Base-by-base conservation (phyloP, 108 stramenopile species). In the Cyclotella sp. region DNA sequence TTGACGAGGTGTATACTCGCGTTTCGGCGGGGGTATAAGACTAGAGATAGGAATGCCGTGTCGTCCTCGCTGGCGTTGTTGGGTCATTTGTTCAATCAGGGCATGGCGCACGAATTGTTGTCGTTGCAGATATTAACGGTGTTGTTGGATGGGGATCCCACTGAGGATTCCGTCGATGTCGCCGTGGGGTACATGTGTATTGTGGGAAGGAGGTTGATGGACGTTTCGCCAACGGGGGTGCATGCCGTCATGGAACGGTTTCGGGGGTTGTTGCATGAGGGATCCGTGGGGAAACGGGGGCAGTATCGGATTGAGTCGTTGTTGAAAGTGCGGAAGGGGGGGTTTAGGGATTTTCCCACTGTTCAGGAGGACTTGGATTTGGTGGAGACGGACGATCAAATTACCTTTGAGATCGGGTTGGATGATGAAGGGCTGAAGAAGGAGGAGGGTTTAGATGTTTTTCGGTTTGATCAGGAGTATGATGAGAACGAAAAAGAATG, bases 311-410 rank as follows among this genome's bases (percentile, higher is more conserved):
- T 99, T 61, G 98, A 99, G 74, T 70, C 86, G 10, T 75, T 99
- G 46, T 83, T 99, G 54, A 91, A 91, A 39, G 76, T 91, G 55
- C 88, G 93, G 47, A 96, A 96, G 76, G 82, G 79, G 28, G 92
- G 89, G 0, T 99, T 99, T 68, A 68, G 68, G 29, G 96, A 97
- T 40, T 94, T 86, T 80, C 93, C 94, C 13, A 88, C 86, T 8
- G 84, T 97, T 21, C 61, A 75, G 14, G 85, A 93, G 15, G 86
- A 97, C 63, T 85, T 99, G 81, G 99, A 99, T 88, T 76, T 99
- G 66, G 98, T 99, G 24, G 99, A 99, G 85, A 73, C 83, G 19
- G 97, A 96, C 24, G 99, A 99, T 81, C 98, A 98, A 85, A 99
- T 99, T 73, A 98, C 96, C 0, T 97, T 98, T 79, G 97, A 98